Evolutionary conservation across 129 eudicot genomes (phyloP).

Genomic region (Deinandra increscens): DNA sequence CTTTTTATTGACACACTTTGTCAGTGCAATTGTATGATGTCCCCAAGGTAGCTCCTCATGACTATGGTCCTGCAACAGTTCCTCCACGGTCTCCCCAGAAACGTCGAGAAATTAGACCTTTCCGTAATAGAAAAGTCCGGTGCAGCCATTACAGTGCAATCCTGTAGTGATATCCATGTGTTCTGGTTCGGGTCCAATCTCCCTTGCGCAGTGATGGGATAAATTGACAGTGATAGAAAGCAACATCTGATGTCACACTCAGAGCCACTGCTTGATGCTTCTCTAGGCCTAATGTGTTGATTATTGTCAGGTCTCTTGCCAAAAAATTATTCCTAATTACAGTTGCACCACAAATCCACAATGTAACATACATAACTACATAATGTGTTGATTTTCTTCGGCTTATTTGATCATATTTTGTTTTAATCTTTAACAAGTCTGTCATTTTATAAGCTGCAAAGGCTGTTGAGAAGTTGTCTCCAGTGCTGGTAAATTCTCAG

Average conservation of each 20-base stretch:
- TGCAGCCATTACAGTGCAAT: conserved; percentile 65
- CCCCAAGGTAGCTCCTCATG: conserved; percentile 62
- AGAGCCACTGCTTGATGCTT: conserved; percentile 87
- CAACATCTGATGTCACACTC: conserved; percentile 70
- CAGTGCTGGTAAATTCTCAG: no score
- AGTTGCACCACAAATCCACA: no score
- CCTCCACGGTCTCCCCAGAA: conserved; percentile 89
- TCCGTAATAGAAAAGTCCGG: conserved; percentile 40
- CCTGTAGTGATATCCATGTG: conserved; percentile 62
- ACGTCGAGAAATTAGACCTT: conserved; percentile 48
- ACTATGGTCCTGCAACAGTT: conserved; percentile 61
- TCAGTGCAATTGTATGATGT: conserved; percentile 43
- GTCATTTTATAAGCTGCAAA: no score
- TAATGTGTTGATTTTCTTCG: no score
- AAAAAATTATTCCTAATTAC: no score
- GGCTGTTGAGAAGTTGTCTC: no score
- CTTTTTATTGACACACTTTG: conserved; percentile 41
- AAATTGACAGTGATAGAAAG: conserved; percentile 67
- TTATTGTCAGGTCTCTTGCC: no score
- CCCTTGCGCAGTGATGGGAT: conserved; percentile 77
- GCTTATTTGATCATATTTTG: no score
- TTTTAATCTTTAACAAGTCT: no score
- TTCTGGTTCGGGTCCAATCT: conserved; percentile 67
- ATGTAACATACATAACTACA: no score
- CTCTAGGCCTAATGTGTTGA: conserved; percentile 65